Evolutionary conservation across 2,329 filamentous ascomycete genomes (phyloP), one percentile per base, ranked within the genome.

Genomic region (Graphilbum fragrans): DNA sequence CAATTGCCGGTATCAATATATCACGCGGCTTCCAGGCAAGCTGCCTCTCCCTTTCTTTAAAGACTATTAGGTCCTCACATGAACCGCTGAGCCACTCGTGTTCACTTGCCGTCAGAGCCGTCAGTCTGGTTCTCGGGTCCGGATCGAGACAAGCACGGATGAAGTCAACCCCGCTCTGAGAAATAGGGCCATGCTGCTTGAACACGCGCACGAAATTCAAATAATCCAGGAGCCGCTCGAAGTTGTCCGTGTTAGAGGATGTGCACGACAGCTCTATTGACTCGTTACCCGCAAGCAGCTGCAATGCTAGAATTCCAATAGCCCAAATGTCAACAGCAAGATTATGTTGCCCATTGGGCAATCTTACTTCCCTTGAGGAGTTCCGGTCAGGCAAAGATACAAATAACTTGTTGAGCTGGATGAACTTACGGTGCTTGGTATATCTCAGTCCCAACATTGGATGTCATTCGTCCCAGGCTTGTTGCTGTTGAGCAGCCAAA

Each of bases 251-350:
- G 3, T 42, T 35, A 1, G 52, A 44, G 19, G 45, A 37, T 18
- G 47, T n/a, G 12, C 51, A 44, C 18, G 58, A 42, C 6, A 50
- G 35, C 10, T 50, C 38, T 8, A 45, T 7, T 2, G 21, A 41
- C 19, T 58, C 45, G 22, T 44, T 46, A 3, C 53, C 53, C 2
- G 47, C 41, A 10, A 57, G 37, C 7, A 61, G 45, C 34, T 57
- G 57, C 1, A 72, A 44, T 0, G 58, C 50, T 4, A 74, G 56
- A 41, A 72, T 58, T 0, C 71, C 71, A 16, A 74, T 50, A 4
- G 69, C 64, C 70, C 70, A 74, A 19, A 74, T 64, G 44, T 74
- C 71, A 6, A 70, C 65, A 1, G 58, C 39, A 41, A 60, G 16
- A 47, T 51, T 40, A 52, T 70, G 55, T 51, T 54, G 27, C 2